Evolutionary conservation across 768 basidiomycete genomes (phyloP), one percentile per base, ranked within the genome.

Genomic region (Rhizopogon sp.): DNA sequence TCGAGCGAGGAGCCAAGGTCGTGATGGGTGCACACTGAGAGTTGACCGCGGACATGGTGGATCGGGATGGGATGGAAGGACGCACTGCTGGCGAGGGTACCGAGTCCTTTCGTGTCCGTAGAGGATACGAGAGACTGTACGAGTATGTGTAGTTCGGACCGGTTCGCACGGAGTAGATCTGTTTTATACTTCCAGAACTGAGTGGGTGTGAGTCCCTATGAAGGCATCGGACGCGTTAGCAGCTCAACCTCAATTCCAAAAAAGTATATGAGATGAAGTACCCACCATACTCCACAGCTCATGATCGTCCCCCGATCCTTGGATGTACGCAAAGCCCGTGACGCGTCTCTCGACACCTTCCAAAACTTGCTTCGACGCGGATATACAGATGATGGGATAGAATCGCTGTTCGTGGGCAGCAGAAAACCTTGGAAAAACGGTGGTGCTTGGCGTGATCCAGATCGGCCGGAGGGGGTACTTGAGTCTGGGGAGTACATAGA

Each of bases 241-340:
- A 28, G 28, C 49, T 33, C 40, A 17, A 31, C 11, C 49, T 33
- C 40, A 17, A 31, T 10, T 31, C 68, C 43, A 33, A 7, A 33
- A 25, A 25, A 4, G 31, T 39, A 29, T 1, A 29, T 1, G 47
- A 51, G 43, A 39, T 44, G 11, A 31, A 20, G 31, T 14, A 66
- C 75, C 31, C 53, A 89, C 90, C 82, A 82, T 81, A 29, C 85
- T 80, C 93, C 93, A 95, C 5, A 88, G 74, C 68, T 97, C 94
- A 64, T 95, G 92, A 62, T 98, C 96, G 63, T 98, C 96, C 0
- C 94, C 96, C 0, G 90, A 91, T 1, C 96, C 96, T 67, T 96
- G 94, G 7, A 98, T 81, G 66, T 98, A 98, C 20, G 84, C 76
- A 65, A 86, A 97, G 0, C 90, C 90, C n/a, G 74, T 70, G 8